phyloP scores from a whole-genome alignment of 2,329 filamentous ascomycete genomes.

The Incumbomyces delicatus region DNA sequence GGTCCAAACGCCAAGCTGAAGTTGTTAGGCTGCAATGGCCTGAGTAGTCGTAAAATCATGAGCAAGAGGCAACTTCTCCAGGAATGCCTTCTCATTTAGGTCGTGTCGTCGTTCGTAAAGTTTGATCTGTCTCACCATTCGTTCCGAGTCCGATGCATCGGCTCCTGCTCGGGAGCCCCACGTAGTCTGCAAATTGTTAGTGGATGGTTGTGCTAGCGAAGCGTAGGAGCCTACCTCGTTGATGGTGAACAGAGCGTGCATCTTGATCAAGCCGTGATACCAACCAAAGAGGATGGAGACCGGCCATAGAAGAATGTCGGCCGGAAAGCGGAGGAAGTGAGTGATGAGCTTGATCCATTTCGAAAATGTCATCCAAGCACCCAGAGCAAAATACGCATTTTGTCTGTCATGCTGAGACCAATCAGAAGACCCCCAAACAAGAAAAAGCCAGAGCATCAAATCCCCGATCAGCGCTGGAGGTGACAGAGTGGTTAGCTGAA shows the following conservation, averaged over 20 bases:
- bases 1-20: neutral
- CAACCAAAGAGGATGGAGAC: constrained; percentile 87
- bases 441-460: constrained; percentile 58
- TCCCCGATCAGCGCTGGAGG: constrained; percentile 77
- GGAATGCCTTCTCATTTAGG: constrained; percentile 2
- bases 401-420: constrained; percentile 48
- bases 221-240: constrained; percentile 56
- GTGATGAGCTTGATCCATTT: constrained; percentile 87
- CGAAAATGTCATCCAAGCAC: constrained; percentile 72
- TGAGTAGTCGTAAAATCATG: constrained; percentile 6
- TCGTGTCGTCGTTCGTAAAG: constrained; percentile 7
- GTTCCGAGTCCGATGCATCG: constrained; percentile 68
- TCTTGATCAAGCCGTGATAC: constrained; percentile 84
- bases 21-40: constrained; percentile 4
- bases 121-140: constrained; percentile 41
- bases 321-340: constrained; percentile 74
- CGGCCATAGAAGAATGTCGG: constrained; percentile 68
- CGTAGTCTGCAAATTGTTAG: constrained; percentile 56
- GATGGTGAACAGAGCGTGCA: constrained; percentile 74
- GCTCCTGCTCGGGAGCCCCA: constrained; percentile 92
- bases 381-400: constrained; percentile 51
- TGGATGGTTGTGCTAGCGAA: constrained; percentile 7
- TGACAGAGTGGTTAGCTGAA: constrained; percentile 85
- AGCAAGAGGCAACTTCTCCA: constrained; percentile 6
- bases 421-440: constrained; percentile 56